phyloP scores from a whole-genome alignment of 257 asterid species.

The Solanum megistacrolobum region DNA sequence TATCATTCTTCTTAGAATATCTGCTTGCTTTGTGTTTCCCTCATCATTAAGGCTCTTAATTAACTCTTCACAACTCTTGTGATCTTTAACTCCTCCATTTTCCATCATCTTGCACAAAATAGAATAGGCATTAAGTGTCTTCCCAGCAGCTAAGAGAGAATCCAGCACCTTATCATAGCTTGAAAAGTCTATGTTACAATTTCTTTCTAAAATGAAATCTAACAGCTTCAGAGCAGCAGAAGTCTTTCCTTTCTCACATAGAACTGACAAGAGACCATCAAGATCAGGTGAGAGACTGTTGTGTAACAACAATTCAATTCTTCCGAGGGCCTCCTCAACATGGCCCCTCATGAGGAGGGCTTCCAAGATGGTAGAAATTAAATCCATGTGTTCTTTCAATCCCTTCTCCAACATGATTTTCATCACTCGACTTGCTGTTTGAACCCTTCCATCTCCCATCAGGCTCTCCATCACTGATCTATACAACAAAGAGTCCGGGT shows the following conservation, averaged over 20 bases:
- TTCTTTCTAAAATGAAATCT: slow-evolving; percentile 67
- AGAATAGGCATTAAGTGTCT: slow-evolving; percentile 85
- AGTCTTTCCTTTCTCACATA: slow-evolving; percentile 72
- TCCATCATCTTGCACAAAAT: slow-evolving; percentile 60
- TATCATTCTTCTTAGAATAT: slow-evolving; percentile 63
- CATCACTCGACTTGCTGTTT: slow-evolving; percentile 94
- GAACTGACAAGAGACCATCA: slow-evolving; percentile 40
- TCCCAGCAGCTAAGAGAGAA: slow-evolving; percentile 65
- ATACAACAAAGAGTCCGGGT: slow-evolving; percentile 63
- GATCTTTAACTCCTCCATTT: slow-evolving; percentile 62
- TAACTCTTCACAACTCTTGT: slow-evolving; percentile 57
- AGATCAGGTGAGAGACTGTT: slow-evolving; percentile 56
- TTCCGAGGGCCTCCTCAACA: slow-evolving; percentile 87
- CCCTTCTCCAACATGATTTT: slow-evolving; percentile 86
- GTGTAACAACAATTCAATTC: slow-evolving; percentile 71
- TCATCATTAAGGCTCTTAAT: slow-evolving; percentile 68
- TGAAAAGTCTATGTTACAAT: slow-evolving; percentile 28
- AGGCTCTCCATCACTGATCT: slow-evolving; percentile 75
- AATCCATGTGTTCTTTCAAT: slow-evolving; percentile 54
- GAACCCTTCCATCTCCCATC: slow-evolving; percentile 85
- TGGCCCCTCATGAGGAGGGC: slow-evolving; percentile 86
- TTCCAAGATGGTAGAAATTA: slow-evolving; percentile 60
- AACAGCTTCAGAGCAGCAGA: slow-evolving; percentile 69
- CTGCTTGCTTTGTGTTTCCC: slow-evolving; percentile 91
- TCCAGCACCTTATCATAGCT: slow-evolving; percentile 87